Evolutionary conservation across 2,329 filamentous ascomycete species (phyloP).

Genomic region (Alternaria tenuissima): DNA sequence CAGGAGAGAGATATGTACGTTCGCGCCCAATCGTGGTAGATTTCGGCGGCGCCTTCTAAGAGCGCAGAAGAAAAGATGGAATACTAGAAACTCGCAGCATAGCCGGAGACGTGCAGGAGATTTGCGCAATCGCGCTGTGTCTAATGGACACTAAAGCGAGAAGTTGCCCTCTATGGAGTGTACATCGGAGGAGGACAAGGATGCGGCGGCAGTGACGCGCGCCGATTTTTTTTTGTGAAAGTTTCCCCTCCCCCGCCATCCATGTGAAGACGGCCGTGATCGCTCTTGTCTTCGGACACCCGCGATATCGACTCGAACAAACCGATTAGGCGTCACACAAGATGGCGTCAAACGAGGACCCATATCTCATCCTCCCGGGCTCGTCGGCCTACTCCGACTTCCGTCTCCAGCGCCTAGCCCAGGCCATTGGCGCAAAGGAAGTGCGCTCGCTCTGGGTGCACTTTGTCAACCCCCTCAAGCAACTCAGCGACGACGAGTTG

Average conservation of each 20-base stretch:
- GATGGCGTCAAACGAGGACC: conserved; percentile 44
- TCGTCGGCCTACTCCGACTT: conserved; percentile 64
- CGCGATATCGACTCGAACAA: conserved; percentile 18
- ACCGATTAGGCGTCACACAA: conserved; percentile 22
- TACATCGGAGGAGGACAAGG: neutral
- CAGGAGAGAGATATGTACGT: neutral
- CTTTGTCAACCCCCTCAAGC: conserved; percentile 56
- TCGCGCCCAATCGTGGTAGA: neutral
- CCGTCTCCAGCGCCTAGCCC: conserved; percentile 56
- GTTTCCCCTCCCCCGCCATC: conserved; percentile 18
- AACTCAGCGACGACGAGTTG: conserved; percentile 56
- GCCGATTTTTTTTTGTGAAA: conserved; percentile 26
- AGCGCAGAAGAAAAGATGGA: no score
- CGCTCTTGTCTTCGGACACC: conserved; percentile 29
- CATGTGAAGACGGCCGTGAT: conserved; percentile 11
- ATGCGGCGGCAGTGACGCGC: conserved; percentile 15
- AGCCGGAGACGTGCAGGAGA: no score
- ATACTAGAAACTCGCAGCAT: no score
- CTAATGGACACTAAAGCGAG: no score
- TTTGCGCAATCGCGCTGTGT: no score
- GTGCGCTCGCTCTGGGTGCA: conserved; percentile 62
- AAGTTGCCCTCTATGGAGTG: no score
- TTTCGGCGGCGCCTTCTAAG: no score
- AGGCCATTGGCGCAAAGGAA: conserved; percentile 56
- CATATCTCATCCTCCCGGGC: conserved; percentile 59